phyloP scores from a whole-genome alignment of 441 rosid species.

The Gossypium davidsonii region DNA sequence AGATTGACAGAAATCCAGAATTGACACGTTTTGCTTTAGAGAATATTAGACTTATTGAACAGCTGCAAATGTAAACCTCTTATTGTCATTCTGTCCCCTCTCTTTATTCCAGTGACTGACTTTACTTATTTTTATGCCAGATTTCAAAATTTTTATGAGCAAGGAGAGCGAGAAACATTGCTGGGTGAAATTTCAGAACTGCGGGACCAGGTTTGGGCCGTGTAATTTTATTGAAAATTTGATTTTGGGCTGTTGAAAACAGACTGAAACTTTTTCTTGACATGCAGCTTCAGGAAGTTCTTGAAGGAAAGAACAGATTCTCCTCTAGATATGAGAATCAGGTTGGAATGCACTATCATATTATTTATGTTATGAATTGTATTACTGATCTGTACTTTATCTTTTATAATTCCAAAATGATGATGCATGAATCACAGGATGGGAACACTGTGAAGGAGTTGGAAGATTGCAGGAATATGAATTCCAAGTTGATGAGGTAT shows the following conservation, averaged over 20 bases:
- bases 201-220: slow-evolving; percentile 60
- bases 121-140: slow-evolving; percentile 35
- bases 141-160: slow-evolving; percentile 56
- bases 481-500: slow-evolving; percentile 68
- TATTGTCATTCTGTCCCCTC: slow-evolving; percentile 6
- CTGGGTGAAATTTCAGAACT: slow-evolving; percentile 61
- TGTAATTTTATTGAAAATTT: slow-evolving; percentile 8
- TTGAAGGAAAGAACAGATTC: slow-evolving; percentile 38
- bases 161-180: slow-evolving; percentile 60
- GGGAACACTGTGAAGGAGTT: slow-evolving; percentile 46
- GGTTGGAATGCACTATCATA: slow-evolving; percentile 32
- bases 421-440: slow-evolving; percentile 36
- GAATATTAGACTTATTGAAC: slow-evolving; percentile 60
- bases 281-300: slow-evolving; percentile 48
- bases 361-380: slow-evolving; percentile 15
- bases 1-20: slow-evolving; percentile 54
- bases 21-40: slow-evolving; percentile 49
- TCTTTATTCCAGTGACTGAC: slow-evolving; percentile 11
- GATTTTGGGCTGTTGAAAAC: slow-evolving; percentile 12
- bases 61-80: slow-evolving; percentile 54
- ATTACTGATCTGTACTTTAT: slow-evolving; percentile 17
- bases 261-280: slow-evolving; percentile 18
- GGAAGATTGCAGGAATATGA: slow-evolving; percentile 60
- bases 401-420: slow-evolving; percentile 5
- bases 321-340: slow-evolving; percentile 30